Evolutionary conservation across 208 protist genomes (phyloP), one percentile per base, ranked within the genome.

Genomic region (Strigomonas galati): DNA sequence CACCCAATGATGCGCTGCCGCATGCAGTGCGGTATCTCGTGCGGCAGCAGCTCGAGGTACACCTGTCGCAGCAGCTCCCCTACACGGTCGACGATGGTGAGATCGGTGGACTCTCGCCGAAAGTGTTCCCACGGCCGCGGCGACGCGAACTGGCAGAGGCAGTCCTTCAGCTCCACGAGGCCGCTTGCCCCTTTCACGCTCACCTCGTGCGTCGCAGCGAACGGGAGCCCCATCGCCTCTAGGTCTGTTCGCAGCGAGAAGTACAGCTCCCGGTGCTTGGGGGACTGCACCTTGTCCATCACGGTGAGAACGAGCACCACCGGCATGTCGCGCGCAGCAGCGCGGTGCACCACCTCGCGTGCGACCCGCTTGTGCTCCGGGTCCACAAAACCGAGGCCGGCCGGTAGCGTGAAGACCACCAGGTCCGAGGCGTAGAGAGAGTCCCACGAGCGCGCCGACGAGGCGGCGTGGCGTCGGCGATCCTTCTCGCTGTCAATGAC

Each of bases 281-380:
- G 88, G 6, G 86, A 93, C 69, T 93, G 85, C 43, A 96, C 88
- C 48, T 78, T 82, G 64, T 96, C 91, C 85, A 96, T 93, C 89
- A 93, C 94, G 26, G 91, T 93, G 46, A 96, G 68, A 28, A 78
- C 87, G 17, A 96, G 68, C 27, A 94, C 70, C 24, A 94, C 78
- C 3, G 91, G 91, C 54, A 96, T 75, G 28, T 92, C 81, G 7
- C 89, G 82, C 37, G 81, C 66, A 7, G 78, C 78, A 12, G 88
- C 88, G 21, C 91, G 85, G 28, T 72, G 78, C 32, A 85, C 83
- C 54, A 93, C 79, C 70, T 94, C 84, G 15, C 79, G 61, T 0
- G 81, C 82, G 23, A 96, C 61, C 19, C 69, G 56, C 70, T 89
- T 88, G 69, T 94, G 79, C 65, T 94, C 89, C 46, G 72, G 73